These are phyloP conservation scores for Westerdykella sp. DNA, from an alignment of 2,329 filamentous ascomycete species.

Conservation along the genomic window DNA sequence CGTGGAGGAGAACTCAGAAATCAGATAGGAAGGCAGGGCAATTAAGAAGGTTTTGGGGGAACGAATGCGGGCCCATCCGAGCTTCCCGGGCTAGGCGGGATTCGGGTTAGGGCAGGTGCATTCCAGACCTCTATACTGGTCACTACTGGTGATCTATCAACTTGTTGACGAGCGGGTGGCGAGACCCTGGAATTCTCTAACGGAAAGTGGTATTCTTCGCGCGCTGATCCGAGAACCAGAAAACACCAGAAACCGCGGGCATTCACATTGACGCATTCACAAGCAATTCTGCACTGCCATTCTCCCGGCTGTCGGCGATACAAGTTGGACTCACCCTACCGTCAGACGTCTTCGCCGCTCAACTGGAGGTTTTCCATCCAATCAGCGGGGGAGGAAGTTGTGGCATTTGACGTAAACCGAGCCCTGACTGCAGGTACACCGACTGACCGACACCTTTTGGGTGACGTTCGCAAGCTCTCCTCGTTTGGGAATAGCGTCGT, in stretches of 20 bases:
- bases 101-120: background rate
- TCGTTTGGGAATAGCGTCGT: conserved; percentile 2
- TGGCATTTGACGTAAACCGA: no score
- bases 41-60: conserved; percentile 15
- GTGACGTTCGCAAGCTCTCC: conserved; percentile 4
- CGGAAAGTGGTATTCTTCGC: background rate
- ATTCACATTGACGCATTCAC: background rate
- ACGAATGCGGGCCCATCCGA: background rate
- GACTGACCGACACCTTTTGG: background rate
- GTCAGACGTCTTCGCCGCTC: background rate
- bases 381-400: background rate
- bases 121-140: background rate
- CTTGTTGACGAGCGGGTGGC: background rate
- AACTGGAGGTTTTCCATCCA: background rate
- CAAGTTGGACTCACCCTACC: background rate
- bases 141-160: background rate
- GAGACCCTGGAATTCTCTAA: background rate
- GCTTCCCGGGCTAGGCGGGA: background rate
- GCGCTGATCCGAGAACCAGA: background rate
- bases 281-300: background rate
- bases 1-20: conserved; percentile 8
- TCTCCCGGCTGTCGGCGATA: background rate
- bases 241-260: background rate
- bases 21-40: conserved; percentile 9
- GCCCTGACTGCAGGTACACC: background rate